phyloP scores from a whole-genome alignment of 176 grass and related monocot species.

The Eleusine coracana region DNA sequence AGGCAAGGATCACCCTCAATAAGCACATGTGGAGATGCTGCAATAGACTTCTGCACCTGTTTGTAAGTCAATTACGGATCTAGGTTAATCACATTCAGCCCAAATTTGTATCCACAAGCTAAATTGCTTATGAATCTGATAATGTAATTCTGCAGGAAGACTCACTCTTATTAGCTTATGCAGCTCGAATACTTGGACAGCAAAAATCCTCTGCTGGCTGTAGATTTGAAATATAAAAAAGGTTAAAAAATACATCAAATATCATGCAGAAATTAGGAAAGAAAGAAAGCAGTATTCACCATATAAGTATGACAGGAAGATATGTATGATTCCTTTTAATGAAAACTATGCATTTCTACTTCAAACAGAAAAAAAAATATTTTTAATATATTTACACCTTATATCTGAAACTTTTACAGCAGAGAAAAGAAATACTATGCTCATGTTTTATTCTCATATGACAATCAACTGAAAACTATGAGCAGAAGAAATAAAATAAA shows the following conservation, averaged over 20 bases:
- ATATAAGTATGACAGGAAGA: background rate
- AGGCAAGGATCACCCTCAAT: slow-evolving; percentile 75
- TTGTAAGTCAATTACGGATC: slow-evolving; percentile 35
- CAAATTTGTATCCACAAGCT: slow-evolving; percentile 24
- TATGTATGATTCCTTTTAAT: background rate
- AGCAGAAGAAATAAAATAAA: slow-evolving; percentile 1
- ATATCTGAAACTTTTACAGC: background rate
- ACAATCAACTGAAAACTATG: slow-evolving; percentile 1
- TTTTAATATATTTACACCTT: too few relatives aligned
- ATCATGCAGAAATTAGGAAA: slow-evolving; percentile 19
- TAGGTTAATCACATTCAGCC: background rate
- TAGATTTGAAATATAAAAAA: slow-evolving; percentile 26
- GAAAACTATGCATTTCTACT: slow-evolving; percentile 11
- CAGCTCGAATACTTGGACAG: slow-evolving; percentile 94
- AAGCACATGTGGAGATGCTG: slow-evolving; percentile 84
- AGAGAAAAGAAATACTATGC: background rate
- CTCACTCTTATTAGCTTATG: slow-evolving; percentile 97
- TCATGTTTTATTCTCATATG: background rate
- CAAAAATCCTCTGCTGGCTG: slow-evolving; percentile 97
- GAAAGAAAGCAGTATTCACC: background rate
- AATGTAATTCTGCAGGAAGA: slow-evolving; percentile 8
- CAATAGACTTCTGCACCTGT: slow-evolving; percentile 90
- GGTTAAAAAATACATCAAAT: background rate
- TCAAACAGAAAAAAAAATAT: background rate
- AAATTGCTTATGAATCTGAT: slow-evolving; percentile 14